Base-by-base conservation (phyloP, 1,284 basidiomycete genomes). In the Caloboletus firmus region DNA sequence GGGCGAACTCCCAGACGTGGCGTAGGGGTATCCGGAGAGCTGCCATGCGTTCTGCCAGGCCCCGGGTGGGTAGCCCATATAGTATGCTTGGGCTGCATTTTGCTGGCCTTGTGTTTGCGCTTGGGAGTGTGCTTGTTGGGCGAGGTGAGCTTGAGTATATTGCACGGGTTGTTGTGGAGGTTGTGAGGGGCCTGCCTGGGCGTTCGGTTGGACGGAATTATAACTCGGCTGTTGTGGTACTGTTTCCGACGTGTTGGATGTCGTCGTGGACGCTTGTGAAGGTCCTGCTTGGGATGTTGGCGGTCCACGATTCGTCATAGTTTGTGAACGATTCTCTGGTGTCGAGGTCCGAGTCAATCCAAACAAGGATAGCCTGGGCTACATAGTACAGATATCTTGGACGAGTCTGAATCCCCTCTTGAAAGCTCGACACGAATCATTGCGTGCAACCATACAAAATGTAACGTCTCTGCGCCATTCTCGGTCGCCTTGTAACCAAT, bases 41-140 rank as follows among this genome's bases (percentile, higher is more conserved):
- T 68, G 70, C 70, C 67, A 69, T 1, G 69, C 60, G 47, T 65
- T 69, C 45, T 69, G 67, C 67, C 67, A 69, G 2, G 63, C 35
- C 2, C 69, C 66, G 1, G 60, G 64, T 18, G 69, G 63, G 54
- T 69, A 69, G 22, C 69, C 54, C 68, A 69, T 63, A 54, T 72
- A 69, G 51, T 69, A 69, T 13, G 68, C 50, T 39, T 69, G 67
- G 4, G 59, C 13, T 15, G 68, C 52, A 47, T 58, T 69, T 45
- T 72, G 67, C 34, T 67, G 69, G 45, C 52, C 11, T 26, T 63
- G 68, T 1, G 57, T 42, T 28, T 67, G 64, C 8, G 48, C 8
- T 37, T 56, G 64, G 11, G 66, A 34, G 36, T 55, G 62, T 18
- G 54, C 32, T 54, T 52, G 64, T 49, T 64, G 59, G 17, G 48